phyloP scores from a whole-genome alignment of 2,329 filamentous ascomycete genomes.

The Colletotrichum endophyticum region DNA sequence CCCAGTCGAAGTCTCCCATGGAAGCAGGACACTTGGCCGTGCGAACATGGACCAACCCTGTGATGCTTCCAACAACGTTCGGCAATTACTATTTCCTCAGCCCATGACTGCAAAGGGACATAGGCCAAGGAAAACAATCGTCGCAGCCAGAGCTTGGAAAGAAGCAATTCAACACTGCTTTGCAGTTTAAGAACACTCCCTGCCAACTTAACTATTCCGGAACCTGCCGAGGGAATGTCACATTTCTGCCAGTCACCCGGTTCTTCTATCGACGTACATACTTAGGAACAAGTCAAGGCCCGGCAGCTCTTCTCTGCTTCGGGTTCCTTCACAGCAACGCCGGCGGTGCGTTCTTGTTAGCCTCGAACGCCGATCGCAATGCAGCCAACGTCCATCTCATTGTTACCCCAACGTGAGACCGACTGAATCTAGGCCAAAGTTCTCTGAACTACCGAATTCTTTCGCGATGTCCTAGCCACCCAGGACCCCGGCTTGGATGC shows the following conservation, averaged over 20 bases:
- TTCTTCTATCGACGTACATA: background rate
- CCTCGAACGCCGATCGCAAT: slow-evolving; percentile 3
- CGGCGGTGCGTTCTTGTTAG: background rate
- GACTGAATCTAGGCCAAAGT: background rate
- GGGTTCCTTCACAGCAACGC: background rate
- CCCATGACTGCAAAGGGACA: background rate
- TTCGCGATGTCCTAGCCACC: background rate
- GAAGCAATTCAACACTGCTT: background rate
- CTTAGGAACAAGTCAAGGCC: background rate
- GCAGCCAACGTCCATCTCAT: background rate
- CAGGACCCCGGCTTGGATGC: background rate
- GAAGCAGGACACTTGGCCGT: background rate
- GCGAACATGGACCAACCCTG: background rate
- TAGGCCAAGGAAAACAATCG: background rate
- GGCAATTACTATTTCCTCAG: background rate
- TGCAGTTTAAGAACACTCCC: background rate
- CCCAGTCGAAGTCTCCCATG: background rate
- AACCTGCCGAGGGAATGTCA: background rate
- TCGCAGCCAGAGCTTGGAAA: background rate
- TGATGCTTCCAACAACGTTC: background rate
- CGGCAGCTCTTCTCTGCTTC: background rate
- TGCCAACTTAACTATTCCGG: background rate
- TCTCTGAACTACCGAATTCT: background rate
- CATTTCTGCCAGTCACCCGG: background rate
- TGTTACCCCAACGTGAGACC: background rate